A percentile compares a stretch with the other conserved stretches of the same genome.
These are phyloP conservation scores for Viola odorata DNA, from an alignment of 345 rosid genomes.

Conservation along the genomic window DNA sequence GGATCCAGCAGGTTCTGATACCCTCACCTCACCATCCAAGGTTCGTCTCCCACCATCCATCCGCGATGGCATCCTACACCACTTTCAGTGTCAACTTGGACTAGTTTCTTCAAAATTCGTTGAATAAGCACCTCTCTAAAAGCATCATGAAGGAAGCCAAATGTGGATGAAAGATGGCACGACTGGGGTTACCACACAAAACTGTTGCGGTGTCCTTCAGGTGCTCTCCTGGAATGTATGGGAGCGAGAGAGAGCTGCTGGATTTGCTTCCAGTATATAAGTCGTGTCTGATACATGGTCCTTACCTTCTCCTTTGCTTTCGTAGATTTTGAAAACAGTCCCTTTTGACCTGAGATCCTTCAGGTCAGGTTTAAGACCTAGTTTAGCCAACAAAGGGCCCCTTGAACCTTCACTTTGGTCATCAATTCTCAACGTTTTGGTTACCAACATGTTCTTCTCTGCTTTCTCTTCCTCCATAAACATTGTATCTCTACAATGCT, in stretches of 20 bases:
- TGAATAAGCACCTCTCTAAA: background rate
- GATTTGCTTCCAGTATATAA: slow-evolving; percentile 51
- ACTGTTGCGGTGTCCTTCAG: slow-evolving; percentile 10
- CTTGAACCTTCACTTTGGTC: slow-evolving; percentile 70
- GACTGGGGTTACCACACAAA: too few relatives aligned
- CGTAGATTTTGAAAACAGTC: slow-evolving; percentile 30
- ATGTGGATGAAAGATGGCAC: background rate
- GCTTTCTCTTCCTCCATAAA: slow-evolving; percentile 32
- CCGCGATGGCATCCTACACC: slow-evolving; percentile 13
- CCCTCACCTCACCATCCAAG: too few relatives aligned
- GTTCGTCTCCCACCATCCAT: slow-evolving; percentile 7
- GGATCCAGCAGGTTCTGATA: too few relatives aligned
- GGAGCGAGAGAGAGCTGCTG: slow-evolving; percentile 61
- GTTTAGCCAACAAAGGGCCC: slow-evolving; percentile 72
- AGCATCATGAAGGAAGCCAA: background rate
- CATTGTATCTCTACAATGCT: slow-evolving; percentile 60
- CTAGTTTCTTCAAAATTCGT: background rate
- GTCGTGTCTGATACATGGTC: slow-evolving; percentile 23
- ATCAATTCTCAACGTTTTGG: slow-evolving; percentile 68
- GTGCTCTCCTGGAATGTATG: slow-evolving; percentile 56
- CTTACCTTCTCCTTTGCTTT: slow-evolving; percentile 27
- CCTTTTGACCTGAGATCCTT: slow-evolving; percentile 27
- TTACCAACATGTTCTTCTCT: slow-evolving; percentile 47
- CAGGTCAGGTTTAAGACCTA: slow-evolving; percentile 55
- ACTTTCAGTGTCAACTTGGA: slow-evolving; percentile 27